These are phyloP conservation scores for Aspergillus vadensis DNA, from an alignment of 2,329 filamentous ascomycete species.

Conservation along the genomic window DNA sequence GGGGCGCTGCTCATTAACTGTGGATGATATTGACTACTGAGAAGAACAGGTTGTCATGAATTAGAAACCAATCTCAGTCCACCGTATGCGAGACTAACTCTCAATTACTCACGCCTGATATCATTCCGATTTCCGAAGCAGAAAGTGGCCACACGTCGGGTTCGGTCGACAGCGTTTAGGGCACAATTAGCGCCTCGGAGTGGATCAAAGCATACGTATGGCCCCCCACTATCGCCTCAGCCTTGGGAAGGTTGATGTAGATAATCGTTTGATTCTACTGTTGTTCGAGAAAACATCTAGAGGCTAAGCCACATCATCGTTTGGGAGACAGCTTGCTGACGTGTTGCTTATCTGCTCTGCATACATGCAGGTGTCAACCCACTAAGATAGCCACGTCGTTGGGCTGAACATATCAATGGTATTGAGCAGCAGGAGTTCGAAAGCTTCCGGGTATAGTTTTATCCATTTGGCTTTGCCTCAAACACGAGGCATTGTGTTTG, in stretches of 20 bases:
- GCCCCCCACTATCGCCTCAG: neutral
- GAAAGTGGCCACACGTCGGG: neutral
- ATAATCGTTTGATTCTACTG: neutral
- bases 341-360: neutral
- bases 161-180: neutral
- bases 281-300: neutral
- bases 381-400: neutral
- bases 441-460: neutral
- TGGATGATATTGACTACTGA: too few relatives aligned
- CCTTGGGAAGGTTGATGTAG: neutral
- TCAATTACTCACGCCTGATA: neutral
- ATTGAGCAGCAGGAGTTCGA: neutral
- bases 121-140: neutral
- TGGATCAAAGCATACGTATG: slow-evolving; percentile 9
- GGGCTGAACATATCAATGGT: neutral
- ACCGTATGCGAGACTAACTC: too few relatives aligned
- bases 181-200: slow-evolving; percentile 5
- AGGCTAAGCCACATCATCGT: neutral
- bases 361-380: neutral
- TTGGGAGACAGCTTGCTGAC: neutral
- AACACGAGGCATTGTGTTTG: neutral
- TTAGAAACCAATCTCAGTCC: too few relatives aligned
- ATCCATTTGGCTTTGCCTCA: neutral
- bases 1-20: neutral
- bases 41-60: too few relatives aligned